Evolutionary conservation across 2,329 filamentous ascomycete species (phyloP), one percentile per base, ranked within the genome.

Genomic region (Lasiodiplodia hormozganensis): DNA sequence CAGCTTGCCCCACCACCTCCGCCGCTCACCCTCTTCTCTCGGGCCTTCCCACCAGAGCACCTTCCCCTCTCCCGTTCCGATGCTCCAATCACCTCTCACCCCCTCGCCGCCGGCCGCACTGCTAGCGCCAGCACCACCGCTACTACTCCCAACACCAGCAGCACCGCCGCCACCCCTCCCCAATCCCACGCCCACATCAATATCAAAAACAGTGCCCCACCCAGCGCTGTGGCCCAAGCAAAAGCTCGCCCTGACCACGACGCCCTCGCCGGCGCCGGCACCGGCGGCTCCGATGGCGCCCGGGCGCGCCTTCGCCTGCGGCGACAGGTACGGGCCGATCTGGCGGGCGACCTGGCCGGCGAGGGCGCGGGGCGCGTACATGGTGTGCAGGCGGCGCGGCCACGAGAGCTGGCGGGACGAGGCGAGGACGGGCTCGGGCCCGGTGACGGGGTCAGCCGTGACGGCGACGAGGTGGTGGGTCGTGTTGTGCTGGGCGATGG

Each of bases 241-340:
- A 53, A 85, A 84, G 64, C 81, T 82, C 5, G 80, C 82, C 43
- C 82, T 69, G 0, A 84, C 78, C n/a, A 78, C 75, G 10, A 84
- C 78, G 18, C 82, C 82, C 7, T 1, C 43, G 16, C 40, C 18
- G 6, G 16, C 40, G 16, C 40, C 40, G 16, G 6, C 40, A 18
- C 40, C 40, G 40, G 16, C 16, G 16, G 40, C 40, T 8, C 31
- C 31, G 31, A 7, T 34, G 31, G 31, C 6, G 40, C 0, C 79
- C 79, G 3, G 73, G 70, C n/a, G 77, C 71, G 69, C 70, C 70
- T 83, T 84, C 0, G 82, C 83, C 36, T 70, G 57, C 5, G 78
- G 76, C 43, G 80, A 82, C 28, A 85, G 64, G 49, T 76, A 79
- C 0, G 79, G 80, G 0, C 77, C 81, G 16, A 84, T 73, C 52